phyloP scores from a whole-genome alignment of 139 green algal species.

The Monoraphidium neglectum region DNA sequence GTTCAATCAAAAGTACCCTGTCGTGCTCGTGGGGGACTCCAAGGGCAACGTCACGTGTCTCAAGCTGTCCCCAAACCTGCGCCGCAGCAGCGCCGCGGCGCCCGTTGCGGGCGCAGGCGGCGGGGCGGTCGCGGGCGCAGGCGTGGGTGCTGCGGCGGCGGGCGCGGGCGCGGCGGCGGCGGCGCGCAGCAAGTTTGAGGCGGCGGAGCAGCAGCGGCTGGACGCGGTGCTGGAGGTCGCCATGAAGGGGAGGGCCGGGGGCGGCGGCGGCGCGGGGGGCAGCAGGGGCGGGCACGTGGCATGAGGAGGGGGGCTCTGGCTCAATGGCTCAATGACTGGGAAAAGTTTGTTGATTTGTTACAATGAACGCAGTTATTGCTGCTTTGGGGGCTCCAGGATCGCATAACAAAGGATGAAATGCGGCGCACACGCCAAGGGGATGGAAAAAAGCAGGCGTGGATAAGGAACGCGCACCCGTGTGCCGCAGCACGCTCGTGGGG shows the following conservation, averaged over 20 bases:
- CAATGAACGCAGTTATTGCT: no score
- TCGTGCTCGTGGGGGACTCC: constrained; percentile 91
- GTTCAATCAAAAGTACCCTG: constrained; percentile 88
- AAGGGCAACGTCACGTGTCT: constrained; percentile 78
- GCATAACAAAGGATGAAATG: no score
- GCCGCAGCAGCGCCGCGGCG: not conserved
- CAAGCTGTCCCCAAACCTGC: constrained; percentile 94
- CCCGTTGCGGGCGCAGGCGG: not conserved
- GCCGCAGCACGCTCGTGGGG: no score
- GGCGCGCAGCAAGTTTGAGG: constrained; percentile 30
- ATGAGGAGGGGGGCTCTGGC: not conserved
- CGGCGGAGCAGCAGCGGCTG: constrained; percentile 60
- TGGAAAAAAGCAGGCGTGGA: no score
- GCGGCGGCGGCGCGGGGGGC: constrained; percentile 4
- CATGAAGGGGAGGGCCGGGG: constrained; percentile 53
- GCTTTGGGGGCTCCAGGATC: no score
- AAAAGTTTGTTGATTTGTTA: not conserved
- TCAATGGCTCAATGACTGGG: not conserved
- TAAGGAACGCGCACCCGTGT: no score
- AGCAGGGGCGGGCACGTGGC: not conserved
- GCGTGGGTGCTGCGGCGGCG: not conserved
- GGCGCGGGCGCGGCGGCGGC: not conserved
- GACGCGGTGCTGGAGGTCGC: constrained; percentile 72
- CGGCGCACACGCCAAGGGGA: no score
- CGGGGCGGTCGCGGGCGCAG: not conserved